phyloP scores from a whole-genome alignment of 176 grass and related monocot genomes.

The Raddia guianensis region DNA sequence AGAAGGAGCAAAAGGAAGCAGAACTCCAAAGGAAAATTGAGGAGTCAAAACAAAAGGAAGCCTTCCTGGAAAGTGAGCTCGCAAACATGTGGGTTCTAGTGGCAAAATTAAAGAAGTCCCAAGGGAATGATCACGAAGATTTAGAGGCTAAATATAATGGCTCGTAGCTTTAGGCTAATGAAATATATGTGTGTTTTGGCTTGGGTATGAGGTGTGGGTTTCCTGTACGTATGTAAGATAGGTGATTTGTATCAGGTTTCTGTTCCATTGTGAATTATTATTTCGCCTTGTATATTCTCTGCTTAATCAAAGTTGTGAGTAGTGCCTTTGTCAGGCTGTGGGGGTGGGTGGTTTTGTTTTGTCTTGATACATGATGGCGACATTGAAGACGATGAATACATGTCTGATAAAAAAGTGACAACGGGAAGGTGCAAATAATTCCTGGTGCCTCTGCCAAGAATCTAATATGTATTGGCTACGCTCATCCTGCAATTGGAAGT shows the following conservation, averaged over 20 bases:
- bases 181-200: conserved; percentile 44
- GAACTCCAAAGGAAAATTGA: conserved; percentile 82
- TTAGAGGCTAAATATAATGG: conserved; percentile 49
- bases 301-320: conserved; percentile 47
- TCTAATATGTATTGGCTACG: conserved; percentile 39
- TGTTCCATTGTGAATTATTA: conserved; percentile 41
- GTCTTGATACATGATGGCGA: not conserved
- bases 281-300: conserved; percentile 49
- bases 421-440: not conserved
- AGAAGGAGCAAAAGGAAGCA: conserved; percentile 83
- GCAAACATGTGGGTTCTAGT: conserved; percentile 99
- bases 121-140: conserved; percentile 59
- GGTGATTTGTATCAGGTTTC: conserved; percentile 42
- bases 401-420: not conserved
- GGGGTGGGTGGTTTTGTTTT: conserved; percentile 43
- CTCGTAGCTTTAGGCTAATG: conserved; percentile 31
- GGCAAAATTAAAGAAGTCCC: conserved; percentile 84
- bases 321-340: conserved; percentile 23
- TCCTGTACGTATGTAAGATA: conserved; percentile 60
- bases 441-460: conserved; percentile 20
- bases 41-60: conserved; percentile 89
- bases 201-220: conserved; percentile 43
- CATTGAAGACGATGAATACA: conserved; percentile 17
- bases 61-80: conserved; percentile 89
- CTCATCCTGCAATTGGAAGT: conserved; percentile 16